Evolutionary conservation across 257 asterid species (phyloP).

Genomic region (Thymus mandschuricus): DNA sequence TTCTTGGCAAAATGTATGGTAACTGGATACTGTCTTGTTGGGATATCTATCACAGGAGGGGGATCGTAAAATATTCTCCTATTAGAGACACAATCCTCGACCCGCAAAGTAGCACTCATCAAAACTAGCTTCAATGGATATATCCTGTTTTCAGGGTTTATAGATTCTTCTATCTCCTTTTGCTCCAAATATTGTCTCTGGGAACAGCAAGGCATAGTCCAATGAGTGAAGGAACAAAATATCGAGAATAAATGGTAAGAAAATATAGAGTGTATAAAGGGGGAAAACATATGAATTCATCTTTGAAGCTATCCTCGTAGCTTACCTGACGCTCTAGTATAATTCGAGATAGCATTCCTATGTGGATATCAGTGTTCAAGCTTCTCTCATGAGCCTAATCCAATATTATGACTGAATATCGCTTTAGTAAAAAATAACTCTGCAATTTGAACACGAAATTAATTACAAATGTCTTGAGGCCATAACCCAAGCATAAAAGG

Average conservation of each 20-base stretch:
- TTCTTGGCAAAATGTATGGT: slow-evolving; percentile 77
- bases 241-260: too few species aligned
- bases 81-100: slow-evolving; percentile 84
- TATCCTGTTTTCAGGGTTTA: slow-evolving; percentile 52
- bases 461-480: too few species aligned
- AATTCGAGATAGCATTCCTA: slow-evolving; percentile 97
- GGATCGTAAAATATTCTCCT: slow-evolving; percentile 59
- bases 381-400: slow-evolving; percentile 99
- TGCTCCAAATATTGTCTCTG: slow-evolving; percentile 73
- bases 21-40: slow-evolving; percentile 89
- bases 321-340: slow-evolving; percentile 75
- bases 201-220: too few species aligned
- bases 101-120: slow-evolving; percentile 94
- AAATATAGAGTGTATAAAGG: too few species aligned
- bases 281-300: too few species aligned
- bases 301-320: too few species aligned
- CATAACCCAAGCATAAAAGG: too few species aligned
- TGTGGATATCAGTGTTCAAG: slow-evolving; percentile 92
- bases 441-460: slow-evolving; percentile 24
- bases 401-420: slow-evolving; percentile 81
- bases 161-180: slow-evolving; percentile 40
- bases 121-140: slow-evolving; percentile 83
- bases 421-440: slow-evolving; percentile 81
- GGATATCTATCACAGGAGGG: slow-evolving; percentile 84
- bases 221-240: too few species aligned